Conservation (phyloP, 352 stramenopile genomes). For the Pilasporangium apinafurcum region DNA sequence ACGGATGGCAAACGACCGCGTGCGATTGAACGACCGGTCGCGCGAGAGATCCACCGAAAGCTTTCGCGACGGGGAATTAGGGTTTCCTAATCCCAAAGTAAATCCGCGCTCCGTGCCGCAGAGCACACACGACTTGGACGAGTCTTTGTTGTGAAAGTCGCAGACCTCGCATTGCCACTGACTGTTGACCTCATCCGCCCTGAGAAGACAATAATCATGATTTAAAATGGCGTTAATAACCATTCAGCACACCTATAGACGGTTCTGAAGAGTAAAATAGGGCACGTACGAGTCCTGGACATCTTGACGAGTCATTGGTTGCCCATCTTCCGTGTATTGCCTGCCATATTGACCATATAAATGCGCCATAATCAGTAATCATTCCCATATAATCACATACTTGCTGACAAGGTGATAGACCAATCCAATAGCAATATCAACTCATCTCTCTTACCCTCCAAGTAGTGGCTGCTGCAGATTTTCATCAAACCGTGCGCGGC, state of each 20-base stretch:
- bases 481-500: conserved; percentile 79
- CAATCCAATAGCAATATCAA: too few relatives aligned
- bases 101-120: conserved; percentile 82
- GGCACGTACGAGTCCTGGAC: conserved; percentile 58
- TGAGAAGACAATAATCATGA: conserved; percentile 8
- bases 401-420: not conserved
- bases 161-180: conserved; percentile 87
- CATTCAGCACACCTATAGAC: not conserved
- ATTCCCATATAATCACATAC: not conserved
- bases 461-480: conserved; percentile 81
- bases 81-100: conserved; percentile 56
- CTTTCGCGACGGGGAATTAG: conserved; percentile 31
- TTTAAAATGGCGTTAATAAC: too few relatives aligned
- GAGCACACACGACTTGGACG: conserved; percentile 63
- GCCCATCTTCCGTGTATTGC: conserved; percentile 83
- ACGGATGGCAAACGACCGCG: conserved; percentile 81
- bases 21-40: conserved; percentile 79
- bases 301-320: conserved; percentile 82
- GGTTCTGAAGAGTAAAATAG: not conserved
- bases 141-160: conserved; percentile 87
- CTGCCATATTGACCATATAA: conserved; percentile 5
- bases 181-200: conserved; percentile 65
- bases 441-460: conserved; percentile 31
- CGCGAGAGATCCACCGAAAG: conserved; percentile 30
- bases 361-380: not conserved